Evolutionary conservation across 495 filamentous ascomycete genomes (phyloP), one percentile per base, ranked within the genome.

Genomic region (Astrocystis sublimbata): DNA sequence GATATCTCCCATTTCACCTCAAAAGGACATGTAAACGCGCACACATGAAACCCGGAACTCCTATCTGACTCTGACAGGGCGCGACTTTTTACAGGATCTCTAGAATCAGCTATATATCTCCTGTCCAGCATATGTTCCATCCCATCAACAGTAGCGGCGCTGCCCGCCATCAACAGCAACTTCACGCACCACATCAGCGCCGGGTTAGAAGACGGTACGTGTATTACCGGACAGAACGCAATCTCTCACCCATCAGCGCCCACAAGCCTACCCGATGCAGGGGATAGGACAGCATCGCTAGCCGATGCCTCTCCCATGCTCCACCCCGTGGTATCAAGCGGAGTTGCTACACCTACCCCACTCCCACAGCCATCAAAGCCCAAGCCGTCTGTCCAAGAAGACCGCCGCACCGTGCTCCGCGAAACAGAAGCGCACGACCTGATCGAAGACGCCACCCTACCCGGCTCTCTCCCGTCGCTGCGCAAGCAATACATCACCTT

Each of bases 151-250:
- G 85, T 96, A 40, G 80, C 85, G 0, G 91, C 96, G 1, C 85
- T 97, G 2, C 93, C 93, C 0, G 92, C 92, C 21, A 92, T 98
- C 68, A 93, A 96, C 77, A 90, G 87, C 53, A 97, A 96, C 73
- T 96, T 96, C 75, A 88, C 91, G 3, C 89, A 96, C 68, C 93
- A 98, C 74, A 98, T 98, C 71, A 89, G 87, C 17, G 94, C 92
- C 2, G 89, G 88, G 0, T 80, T 97, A 0, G 79, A 77, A 43
- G 81, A 97, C 71, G 89, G 90, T 6, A 88, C 85, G 13, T 76
- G 86, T n/a, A 94, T 98, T 64, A 88, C 88, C 0, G 93, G 93
- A 1, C 94, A 98, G 68, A 96, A 96, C 74, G 87, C 87, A 67
- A 98, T 98, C 71, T 91, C 87, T 10, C 94, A 98, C 70, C 93